phyloP scores from a whole-genome alignment of 164 flowering plant genomes.

The Magnolia kwangsiensis region DNA sequence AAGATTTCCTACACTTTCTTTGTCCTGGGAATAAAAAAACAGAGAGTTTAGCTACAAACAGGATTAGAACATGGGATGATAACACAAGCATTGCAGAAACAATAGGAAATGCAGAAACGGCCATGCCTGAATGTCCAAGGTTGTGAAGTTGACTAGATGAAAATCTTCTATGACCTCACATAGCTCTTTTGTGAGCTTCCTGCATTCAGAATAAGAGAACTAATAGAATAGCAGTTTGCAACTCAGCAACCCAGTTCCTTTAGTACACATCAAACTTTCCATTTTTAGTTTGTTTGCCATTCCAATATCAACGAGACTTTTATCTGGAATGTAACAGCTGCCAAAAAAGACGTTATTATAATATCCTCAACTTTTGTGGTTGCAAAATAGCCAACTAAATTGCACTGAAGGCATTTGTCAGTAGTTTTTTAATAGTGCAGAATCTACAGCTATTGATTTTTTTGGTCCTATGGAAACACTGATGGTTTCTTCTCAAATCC shows the following conservation, averaged over 20 bases:
- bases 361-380: too few relatives aligned
- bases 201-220: constrained; percentile 19
- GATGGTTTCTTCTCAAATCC: too few relatives aligned
- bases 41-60: neutral
- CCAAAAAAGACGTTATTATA: too few relatives aligned
- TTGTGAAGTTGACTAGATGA: constrained; percentile 72
- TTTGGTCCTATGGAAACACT: too few relatives aligned
- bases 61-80: neutral
- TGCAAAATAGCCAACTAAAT: too few relatives aligned
- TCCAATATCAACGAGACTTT: neutral
- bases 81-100: neutral
- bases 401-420: too few relatives aligned
- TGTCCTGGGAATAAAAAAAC: constrained; percentile 53
- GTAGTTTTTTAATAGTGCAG: too few relatives aligned
- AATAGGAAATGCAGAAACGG: neutral
- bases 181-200: constrained; percentile 86
- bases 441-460: too few relatives aligned
- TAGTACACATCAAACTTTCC: too few relatives aligned
- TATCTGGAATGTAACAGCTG: too few relatives aligned
- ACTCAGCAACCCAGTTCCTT: neutral
- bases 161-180: constrained; percentile 78
- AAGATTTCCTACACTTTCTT: constrained; percentile 85
- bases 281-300: neutral
- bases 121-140: constrained; percentile 84
- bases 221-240: neutral